Base-by-base conservation (phyloP, 2,329 filamentous ascomycete genomes). In the Cercospora brassicicola region DNA sequence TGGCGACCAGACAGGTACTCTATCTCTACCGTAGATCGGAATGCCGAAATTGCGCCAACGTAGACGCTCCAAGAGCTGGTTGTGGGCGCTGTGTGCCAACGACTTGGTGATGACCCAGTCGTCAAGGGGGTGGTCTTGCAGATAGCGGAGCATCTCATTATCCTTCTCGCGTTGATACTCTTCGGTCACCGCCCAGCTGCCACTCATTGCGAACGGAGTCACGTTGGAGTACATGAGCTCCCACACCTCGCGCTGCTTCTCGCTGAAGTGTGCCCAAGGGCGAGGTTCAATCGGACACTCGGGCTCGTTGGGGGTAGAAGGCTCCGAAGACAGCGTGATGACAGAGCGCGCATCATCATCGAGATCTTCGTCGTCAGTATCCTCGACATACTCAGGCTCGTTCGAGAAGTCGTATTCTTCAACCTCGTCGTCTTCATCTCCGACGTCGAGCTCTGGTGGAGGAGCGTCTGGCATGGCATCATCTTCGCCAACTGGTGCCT, bases 161-260 rank as follows among this genome's bases (percentile, higher is more conserved):
- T 76, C 76, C 45, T 75, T 73, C 33, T 72, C 61, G 11, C 62
- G 64, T 65, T 76, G 74, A 61, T 76, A 76, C 20, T 71, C 68
- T 60, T 78, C 76, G 4, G 76, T 77, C 26, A 66, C 39, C 11
- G 71, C 69, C 74, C 73, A 77, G 60, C 60, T 69, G n/a, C 70
- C 69, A 33, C 67, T 42, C 26, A 76, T 60, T 2, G 72, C 68
- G 33, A 56, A 55, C 28, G 66, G 64, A 5, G 63, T 65, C n/a
- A 73, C 64, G 9, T 70, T 67, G 36, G 66, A 67, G 66, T 74
- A 77, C 73, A 75, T 75, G 4, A 61, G 56, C 66, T 77, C 75
- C 68, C 67, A 72, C n/a, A 64, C 20, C 23, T 57, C 36, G 48
- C 75, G 73, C 64, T 64, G 59, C 8, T 63, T 60, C 7, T 59